Conservation (phyloP, 306 rosid species). For the Rosa chinensis region DNA sequence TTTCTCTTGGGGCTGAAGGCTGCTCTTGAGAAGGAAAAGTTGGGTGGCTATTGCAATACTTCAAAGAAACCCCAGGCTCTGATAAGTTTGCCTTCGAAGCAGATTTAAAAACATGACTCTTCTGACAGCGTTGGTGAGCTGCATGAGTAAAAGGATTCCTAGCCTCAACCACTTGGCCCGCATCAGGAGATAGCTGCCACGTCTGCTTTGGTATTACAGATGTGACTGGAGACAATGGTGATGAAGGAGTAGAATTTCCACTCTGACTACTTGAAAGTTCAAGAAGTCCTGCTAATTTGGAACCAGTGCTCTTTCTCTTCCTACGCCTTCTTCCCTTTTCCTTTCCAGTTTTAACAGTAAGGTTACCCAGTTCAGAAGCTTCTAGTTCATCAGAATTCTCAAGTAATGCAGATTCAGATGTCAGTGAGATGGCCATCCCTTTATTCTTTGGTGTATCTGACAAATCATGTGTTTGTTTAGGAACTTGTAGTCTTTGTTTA, state of each 20-base stretch:
- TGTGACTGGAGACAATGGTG: slow-evolving; percentile 69
- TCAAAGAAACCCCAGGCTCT: slow-evolving; percentile 30
- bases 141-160: slow-evolving; percentile 35
- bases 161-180: slow-evolving; percentile 47
- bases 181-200: slow-evolving; percentile 52
- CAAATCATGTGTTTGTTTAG: slow-evolving; percentile 25
- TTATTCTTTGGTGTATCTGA: slow-evolving; percentile 40
- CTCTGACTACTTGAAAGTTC: slow-evolving; percentile 98
- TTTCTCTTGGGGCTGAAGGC: slow-evolving; percentile 39
- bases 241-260: slow-evolving; percentile 96
- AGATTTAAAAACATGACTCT: slow-evolving; percentile 28
- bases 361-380: slow-evolving; percentile 46
- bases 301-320: slow-evolving; percentile 62
- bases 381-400: slow-evolving; percentile 41
- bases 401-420: slow-evolving; percentile 27
- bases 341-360: slow-evolving; percentile 65
- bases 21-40: slow-evolving; percentile 36
- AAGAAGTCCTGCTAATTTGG: slow-evolving; percentile 48
- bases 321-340: slow-evolving; percentile 69
- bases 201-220: slow-evolving; percentile 45
- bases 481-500: slow-evolving; percentile 31
- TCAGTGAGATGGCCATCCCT: slow-evolving; percentile 32
- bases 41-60: slow-evolving; percentile 15
- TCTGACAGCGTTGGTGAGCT: slow-evolving; percentile 30
- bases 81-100: slow-evolving; percentile 33